These are phyloP conservation scores for Torrubiellomyces zombiae DNA, from an alignment of 2,329 filamentous ascomycete species.

Conservation along the genomic window DNA sequence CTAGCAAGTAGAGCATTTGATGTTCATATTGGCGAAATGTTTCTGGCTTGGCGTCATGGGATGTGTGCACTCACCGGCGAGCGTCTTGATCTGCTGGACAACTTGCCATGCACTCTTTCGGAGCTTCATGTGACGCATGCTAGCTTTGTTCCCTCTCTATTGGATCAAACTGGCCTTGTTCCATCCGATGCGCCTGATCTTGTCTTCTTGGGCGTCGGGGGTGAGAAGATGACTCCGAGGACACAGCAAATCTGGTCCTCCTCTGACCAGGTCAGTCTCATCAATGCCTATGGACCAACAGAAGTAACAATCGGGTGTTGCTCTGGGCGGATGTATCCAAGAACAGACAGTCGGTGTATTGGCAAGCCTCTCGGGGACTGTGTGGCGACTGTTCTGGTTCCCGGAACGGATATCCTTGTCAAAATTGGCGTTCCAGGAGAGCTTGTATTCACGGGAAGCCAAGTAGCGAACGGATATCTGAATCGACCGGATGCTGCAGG, in stretches of 20 bases:
- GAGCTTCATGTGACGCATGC: conserved; percentile 43
- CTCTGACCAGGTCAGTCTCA: conserved; percentile 3
- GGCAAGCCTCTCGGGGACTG: conserved; percentile 7
- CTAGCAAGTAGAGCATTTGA: conserved; percentile 11
- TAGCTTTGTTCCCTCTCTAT: conserved; percentile 47
- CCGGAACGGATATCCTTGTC: conserved; percentile 1
- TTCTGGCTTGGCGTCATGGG: conserved; percentile 5
- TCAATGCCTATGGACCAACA: conserved; percentile 36
- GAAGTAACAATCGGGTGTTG: conserved; percentile 48
- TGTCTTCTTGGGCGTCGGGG: conserved; percentile 49
- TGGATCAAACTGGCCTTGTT: conserved; percentile 29
- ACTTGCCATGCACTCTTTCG: conserved; percentile 23
- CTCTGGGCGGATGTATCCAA: no score
- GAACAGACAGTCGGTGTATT: conserved; percentile 7
- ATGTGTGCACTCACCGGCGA: conserved; percentile 2
- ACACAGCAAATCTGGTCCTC: conserved; percentile 33
- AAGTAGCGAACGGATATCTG: conserved; percentile 26
- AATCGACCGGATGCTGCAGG: conserved; percentile 11
- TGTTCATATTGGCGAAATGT: conserved; percentile 10
- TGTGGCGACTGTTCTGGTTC: conserved; percentile 5
- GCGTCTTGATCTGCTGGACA: conserved; percentile 9
- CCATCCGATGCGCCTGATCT: conserved; percentile 44
- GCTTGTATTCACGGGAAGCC: conserved; percentile 26
- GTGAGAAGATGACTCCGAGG: conserved; percentile 45
- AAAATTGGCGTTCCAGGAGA: no score